Conservation (phyloP, 1,284 basidiomycete species). For the Pterulicium gracile region DNA sequence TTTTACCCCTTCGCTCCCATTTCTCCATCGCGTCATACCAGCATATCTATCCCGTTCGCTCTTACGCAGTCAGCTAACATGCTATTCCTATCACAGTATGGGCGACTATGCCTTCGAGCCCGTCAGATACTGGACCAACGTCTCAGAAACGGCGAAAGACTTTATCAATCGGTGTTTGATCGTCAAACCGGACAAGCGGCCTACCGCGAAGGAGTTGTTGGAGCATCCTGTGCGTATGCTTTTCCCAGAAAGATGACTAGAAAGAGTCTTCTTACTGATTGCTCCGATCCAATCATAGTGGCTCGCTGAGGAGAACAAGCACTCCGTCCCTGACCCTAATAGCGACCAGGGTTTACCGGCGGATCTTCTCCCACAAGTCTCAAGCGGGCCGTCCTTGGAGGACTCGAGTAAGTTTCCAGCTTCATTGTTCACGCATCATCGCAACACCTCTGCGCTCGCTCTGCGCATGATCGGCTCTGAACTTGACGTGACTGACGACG, state of each 20-base stretch:
- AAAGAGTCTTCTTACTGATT: background rate
- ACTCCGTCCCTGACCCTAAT: slow-evolving; percentile 60
- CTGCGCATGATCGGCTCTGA: no score
- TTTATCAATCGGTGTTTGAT: slow-evolving; percentile 81
- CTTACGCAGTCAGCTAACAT: no score
- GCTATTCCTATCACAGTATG: no score
- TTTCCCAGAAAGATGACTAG: background rate
- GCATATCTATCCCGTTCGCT: no score
- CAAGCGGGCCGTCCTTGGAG: no score
- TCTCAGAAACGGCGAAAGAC: slow-evolving; percentile 69
- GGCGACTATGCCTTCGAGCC: slow-evolving; percentile 93
- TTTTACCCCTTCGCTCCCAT: no score
- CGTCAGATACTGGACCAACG: slow-evolving; percentile 79
- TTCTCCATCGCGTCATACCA: no score
- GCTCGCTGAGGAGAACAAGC: slow-evolving; percentile 57
- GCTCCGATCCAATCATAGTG: no score
- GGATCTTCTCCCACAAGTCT: slow-evolving; percentile 82
- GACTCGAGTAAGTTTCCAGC: no score
- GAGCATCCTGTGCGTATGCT: slow-evolving; percentile 38
- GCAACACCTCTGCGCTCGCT: no score
- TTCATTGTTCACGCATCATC: no score
- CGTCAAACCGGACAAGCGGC: slow-evolving; percentile 66
- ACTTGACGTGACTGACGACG: no score
- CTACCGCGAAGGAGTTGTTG: slow-evolving; percentile 66
- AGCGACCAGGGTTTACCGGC: slow-evolving; percentile 52